phyloP scores from a whole-genome alignment of 257 asterid genomes.

The Solanum chiquidenum region DNA sequence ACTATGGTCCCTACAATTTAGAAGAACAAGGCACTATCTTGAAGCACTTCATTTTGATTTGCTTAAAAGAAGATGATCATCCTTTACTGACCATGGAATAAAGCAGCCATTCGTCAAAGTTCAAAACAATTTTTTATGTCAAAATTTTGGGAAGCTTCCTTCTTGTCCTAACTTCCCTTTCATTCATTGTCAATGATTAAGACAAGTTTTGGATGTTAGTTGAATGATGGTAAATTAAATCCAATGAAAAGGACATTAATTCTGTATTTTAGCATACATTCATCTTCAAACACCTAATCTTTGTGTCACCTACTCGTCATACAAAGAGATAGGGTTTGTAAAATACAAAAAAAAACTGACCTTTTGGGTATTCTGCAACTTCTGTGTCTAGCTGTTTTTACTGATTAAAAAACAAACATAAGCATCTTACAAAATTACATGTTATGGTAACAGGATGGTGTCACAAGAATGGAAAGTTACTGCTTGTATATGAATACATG shows the following conservation, averaged over 20 bases:
- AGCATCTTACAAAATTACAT: neutral
- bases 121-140: neutral
- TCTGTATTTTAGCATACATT: neutral
- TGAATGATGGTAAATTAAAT: neutral
- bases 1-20: neutral
- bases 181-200: neutral
- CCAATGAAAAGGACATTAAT: neutral
- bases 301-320: neutral
- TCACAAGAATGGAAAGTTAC: conserved; percentile 68
- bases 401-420: neutral
- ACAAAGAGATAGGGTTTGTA: neutral
- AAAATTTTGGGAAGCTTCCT: neutral
- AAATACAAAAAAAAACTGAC: neutral
- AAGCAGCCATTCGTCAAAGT: neutral
- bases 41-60: neutral
- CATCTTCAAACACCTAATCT: neutral
- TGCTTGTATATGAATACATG: conserved; percentile 86
- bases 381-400: neutral
- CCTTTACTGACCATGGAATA: neutral
- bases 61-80: neutral
- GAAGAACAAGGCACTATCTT: neutral
- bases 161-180: neutral
- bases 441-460: conserved; percentile 68
- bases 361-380: neutral
- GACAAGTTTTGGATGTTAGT: neutral